These are phyloP conservation scores for Xylaria castorea DNA, from an alignment of 495 filamentous ascomycete genomes.

Conservation along the genomic window DNA sequence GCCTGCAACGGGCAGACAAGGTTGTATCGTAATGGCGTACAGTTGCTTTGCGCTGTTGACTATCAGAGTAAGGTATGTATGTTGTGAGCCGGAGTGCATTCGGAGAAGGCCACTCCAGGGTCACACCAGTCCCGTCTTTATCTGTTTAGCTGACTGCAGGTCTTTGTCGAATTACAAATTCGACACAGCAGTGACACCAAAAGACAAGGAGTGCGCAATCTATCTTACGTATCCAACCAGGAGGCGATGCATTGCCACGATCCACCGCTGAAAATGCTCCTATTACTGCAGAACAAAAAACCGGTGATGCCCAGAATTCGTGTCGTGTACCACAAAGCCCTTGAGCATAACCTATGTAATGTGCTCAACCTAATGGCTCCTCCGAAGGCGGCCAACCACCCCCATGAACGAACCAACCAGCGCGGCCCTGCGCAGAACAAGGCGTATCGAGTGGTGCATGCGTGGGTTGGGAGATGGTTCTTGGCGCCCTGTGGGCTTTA, in stretches of 20 bases:
- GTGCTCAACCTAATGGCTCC: not conserved
- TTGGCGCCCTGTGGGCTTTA: not conserved
- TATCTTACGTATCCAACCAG: slow-evolving; percentile 18
- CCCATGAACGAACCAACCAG: slow-evolving; percentile 4
- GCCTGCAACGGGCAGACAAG: slow-evolving; percentile 30
- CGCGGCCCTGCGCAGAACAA: not conserved
- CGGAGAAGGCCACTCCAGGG: slow-evolving; percentile 36
- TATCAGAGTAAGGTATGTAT: slow-evolving; percentile 29
- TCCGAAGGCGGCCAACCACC: slow-evolving; percentile 24
- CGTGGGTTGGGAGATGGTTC: slow-evolving; percentile 1
- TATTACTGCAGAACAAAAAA: slow-evolving; percentile 17
- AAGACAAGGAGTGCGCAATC: slow-evolving; percentile 8
- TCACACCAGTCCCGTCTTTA: slow-evolving; percentile 37
- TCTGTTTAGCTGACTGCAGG: slow-evolving; percentile 36
- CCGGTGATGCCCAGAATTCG: slow-evolving; percentile 23
- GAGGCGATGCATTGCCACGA: slow-evolving; percentile 7
- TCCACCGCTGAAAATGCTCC: not conserved
- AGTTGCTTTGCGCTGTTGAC: slow-evolving; percentile 23
- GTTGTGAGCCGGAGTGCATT: slow-evolving; percentile 36
- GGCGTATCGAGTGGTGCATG: slow-evolving; percentile 3
- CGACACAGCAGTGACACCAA: slow-evolving; percentile 6
- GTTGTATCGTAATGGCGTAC: slow-evolving; percentile 20
- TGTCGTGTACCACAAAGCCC: slow-evolving; percentile 25
- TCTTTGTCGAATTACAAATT: not conserved
- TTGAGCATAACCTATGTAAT: slow-evolving; percentile 7